Conservation (phyloP, 78 protist genomes). For the Speleostelium caveatum region DNA sequence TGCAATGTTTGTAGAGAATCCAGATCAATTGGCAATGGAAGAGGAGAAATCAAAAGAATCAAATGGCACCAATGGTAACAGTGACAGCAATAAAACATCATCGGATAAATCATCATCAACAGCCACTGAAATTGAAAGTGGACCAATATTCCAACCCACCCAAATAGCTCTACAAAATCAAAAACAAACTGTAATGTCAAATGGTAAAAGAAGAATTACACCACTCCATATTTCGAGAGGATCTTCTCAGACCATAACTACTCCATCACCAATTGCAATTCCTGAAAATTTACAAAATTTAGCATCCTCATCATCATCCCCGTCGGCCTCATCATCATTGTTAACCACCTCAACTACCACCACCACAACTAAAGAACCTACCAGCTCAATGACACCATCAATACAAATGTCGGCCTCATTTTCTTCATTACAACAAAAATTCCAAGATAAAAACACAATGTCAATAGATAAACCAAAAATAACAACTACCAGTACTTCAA, state of each 20-base stretch:
- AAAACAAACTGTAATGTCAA: slow-evolving; percentile 35
- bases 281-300: slow-evolving; percentile 40
- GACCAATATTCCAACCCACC: slow-evolving; percentile 28
- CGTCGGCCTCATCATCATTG: no score
- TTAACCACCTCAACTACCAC: neutral
- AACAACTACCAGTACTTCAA: neutral
- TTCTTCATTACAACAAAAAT: no score
- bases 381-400: slow-evolving; percentile 2
- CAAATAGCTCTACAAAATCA: slow-evolving; percentile 46
- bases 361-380: no score
- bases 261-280: slow-evolving; percentile 40
- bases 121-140: neutral
- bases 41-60: no score
- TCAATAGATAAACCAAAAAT: no score
- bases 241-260: slow-evolving; percentile 35
- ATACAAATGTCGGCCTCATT: no score
- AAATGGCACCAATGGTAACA: no score
- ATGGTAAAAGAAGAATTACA: slow-evolving; percentile 61
- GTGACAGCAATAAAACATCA: neutral
- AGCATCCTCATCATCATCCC: neutral
- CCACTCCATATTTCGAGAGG: slow-evolving; percentile 55
- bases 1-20: slow-evolving; percentile 58
- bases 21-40: slow-evolving; percentile 68
- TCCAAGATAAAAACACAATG: neutral
- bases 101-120: neutral